Evolutionary conservation across 129 eudicot species (phyloP).

Genomic region (Helianthus tuberosus): DNA sequence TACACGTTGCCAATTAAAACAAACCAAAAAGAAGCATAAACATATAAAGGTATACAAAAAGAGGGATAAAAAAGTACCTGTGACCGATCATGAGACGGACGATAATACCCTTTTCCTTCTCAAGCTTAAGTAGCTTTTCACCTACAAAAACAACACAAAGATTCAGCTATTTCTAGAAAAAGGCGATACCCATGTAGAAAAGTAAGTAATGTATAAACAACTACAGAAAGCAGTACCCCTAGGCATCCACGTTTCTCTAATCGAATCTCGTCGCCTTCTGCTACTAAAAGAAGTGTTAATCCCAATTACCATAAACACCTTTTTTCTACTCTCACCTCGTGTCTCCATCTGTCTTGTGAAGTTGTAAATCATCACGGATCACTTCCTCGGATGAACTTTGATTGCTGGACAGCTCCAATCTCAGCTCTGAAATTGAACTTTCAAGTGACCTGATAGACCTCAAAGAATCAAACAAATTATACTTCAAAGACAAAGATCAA

Average conservation of each 20-base stretch:
- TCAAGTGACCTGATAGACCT: conserved; percentile 64
- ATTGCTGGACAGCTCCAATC: conserved; percentile 68
- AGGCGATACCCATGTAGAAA: too few species aligned
- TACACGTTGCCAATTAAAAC: neutral
- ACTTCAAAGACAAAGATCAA: conserved; percentile 12
- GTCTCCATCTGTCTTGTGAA: conserved; percentile 25
- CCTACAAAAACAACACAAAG: conserved; percentile 38
- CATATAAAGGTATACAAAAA: neutral
- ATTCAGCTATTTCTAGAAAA: neutral
- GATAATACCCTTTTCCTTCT: conserved; percentile 70
- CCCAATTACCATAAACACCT: conserved; percentile 92
- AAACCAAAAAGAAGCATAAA: neutral
- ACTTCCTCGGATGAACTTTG: conserved; percentile 51
- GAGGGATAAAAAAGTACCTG: conserved; percentile 39
- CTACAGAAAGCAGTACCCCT: conserved; percentile 55
- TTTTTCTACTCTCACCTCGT: conserved; percentile 52
- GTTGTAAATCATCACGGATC: conserved; percentile 23
- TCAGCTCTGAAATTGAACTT: conserved; percentile 84
- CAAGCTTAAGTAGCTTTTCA: conserved; percentile 64
- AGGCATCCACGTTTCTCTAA: conserved; percentile 98
- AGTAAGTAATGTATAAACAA: neutral
- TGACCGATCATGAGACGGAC: conserved; percentile 81
- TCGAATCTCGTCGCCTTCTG: conserved; percentile 90
- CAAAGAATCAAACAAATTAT: conserved; percentile 25
- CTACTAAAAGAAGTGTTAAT: conserved; percentile 97